Conservation (phyloP, 2,329 filamentous ascomycete genomes). For the Ustulina deusta region DNA sequence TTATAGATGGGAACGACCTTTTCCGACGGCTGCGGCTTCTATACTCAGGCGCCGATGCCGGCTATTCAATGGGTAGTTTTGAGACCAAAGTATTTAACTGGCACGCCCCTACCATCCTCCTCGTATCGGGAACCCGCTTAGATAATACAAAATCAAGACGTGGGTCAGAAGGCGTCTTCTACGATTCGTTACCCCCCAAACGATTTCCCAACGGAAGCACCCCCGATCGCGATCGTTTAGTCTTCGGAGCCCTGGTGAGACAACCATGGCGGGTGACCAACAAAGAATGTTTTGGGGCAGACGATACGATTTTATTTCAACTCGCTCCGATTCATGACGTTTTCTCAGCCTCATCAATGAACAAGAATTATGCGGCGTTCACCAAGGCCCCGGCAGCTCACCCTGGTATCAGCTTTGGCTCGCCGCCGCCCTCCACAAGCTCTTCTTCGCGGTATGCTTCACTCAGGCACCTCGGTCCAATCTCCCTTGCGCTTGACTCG, state of each 20-base stretch:
- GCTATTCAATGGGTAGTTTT: conserved; percentile 82
- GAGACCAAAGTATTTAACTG: conserved; percentile 82
- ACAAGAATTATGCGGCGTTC: conserved; percentile 76
- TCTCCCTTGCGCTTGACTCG: conserved; percentile 76
- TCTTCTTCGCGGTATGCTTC: conserved; percentile 46
- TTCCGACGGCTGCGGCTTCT: conserved; percentile 75
- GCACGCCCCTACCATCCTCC: conserved; percentile 77
- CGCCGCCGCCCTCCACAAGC: conserved; percentile 64
- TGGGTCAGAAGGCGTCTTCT: conserved; percentile 68
- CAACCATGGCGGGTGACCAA: conserved; percentile 77
- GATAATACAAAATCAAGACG: conserved; percentile 57
- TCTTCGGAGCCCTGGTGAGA: conserved; percentile 75
- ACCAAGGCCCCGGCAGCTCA: conserved; percentile 71
- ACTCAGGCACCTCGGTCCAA: conserved; percentile 47
- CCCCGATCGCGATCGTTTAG: conserved; percentile 62
- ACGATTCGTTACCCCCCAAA: conserved; percentile 72
- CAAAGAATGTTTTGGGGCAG: conserved; percentile 75
- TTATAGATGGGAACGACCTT: conserved; percentile 72
- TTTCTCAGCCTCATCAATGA: conserved; percentile 72
- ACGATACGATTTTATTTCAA: conserved; percentile 75
- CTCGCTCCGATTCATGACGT: conserved; percentile 78
- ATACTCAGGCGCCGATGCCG: conserved; percentile 77
- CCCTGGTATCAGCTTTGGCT: conserved; percentile 74
- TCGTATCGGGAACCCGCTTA: conserved; percentile 75
- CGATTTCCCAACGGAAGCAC: conserved; percentile 65